Evolutionary conservation across 129 eudicot species (phyloP), one percentile per base, ranked within the genome.

Genomic region (sunflower (Helianthus annuus)): DNA sequence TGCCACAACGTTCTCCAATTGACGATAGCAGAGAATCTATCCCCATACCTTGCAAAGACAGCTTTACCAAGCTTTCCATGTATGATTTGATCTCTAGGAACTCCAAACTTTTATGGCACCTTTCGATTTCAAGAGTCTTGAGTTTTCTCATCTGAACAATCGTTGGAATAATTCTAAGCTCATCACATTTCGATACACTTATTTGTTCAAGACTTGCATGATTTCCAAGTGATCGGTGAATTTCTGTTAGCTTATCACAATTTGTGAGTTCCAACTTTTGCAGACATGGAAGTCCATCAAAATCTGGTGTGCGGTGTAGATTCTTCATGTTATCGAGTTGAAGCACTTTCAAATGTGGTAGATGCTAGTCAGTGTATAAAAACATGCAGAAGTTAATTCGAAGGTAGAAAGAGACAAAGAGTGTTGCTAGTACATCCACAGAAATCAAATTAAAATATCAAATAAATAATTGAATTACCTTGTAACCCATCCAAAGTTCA

Each of bases 211-310:
- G 8, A 4, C 65, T 10, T 24, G 65, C 10, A 59, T 59, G 65
- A 4, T 12, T 10, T 10, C 65, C 65, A 27, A 59, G 65, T 29
- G 65, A 59, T 29, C 44, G 0, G 9, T 59, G 65, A 29, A 59
- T 59, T 1, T 32, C 4, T 29, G 0, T 5, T 12, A 59, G 0
- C 40, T 12, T 1, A 0, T 10, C 0, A 11, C 65, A 59, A 7
- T 0, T 0, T 2, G 0, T 0, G 3, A 59, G 15, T 59, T 1
- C 7, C 52, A 68, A 1, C 13, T 49, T 42, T 60, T 48, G 53
- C 32, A 53, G 34, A 22, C 48, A 19, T 12, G 42, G 75, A 29
- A 48, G 68, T 6, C 76, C 76, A 1, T 10, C 14, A 56, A 56
- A 56, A 22, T 56, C 38, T 9, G 63, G 63, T 19, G 63, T 56